Evolutionary conservation across 176 grass and related monocot genomes (phyloP), one percentile per base, ranked within the genome.

Genomic region (Guadua angustifolia): DNA sequence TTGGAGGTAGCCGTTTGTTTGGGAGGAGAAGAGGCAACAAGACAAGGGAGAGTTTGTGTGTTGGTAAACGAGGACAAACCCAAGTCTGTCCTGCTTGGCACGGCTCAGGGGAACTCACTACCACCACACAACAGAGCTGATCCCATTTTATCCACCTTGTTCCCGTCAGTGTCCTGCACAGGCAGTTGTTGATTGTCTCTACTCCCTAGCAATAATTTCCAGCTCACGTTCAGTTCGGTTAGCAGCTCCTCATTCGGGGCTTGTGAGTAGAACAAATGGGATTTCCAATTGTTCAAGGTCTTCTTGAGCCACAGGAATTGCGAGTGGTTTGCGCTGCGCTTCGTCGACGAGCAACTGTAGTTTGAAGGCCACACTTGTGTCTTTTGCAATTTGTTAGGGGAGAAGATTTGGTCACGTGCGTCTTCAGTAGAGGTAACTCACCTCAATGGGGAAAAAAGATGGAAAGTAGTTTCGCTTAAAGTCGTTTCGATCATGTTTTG

Each of bases 91-190:
- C 84, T 82, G 42, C 33, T 63, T 74, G 77, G 71, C 84, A 77
- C 40, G 61, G 45, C 73, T 77, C 46, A 33, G 66, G 40, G 65
- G 21, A 50, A 66, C 72, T 79, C 81, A 68, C 61, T 67, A 78
- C 91, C 91, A 89, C 91, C 91, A 89, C 91, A 89, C 84, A 87
- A 13, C 70, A 36, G 21, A n/a, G 6, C 26, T 35, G 70, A 52
- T 76, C 49, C 59, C 44, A 26, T 75, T 76, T 64, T 83, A 75
- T 83, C 86, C 83, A 79, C 73, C 50, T 52, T 40, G 72, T 62
- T 53, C 36, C 69, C 61, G 61, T 86, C 73, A 56, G 50, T 51
- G 70, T 73, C 24, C 55, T 81, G 1, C 60, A 25, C 17, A 2
- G 19, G 52, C 60, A 74, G 29, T 74, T 51, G 65, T 43, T 42